These are phyloP conservation scores for Passalora sequoiae DNA, from an alignment of 2,329 filamentous ascomycete genomes.

Conservation along the genomic window DNA sequence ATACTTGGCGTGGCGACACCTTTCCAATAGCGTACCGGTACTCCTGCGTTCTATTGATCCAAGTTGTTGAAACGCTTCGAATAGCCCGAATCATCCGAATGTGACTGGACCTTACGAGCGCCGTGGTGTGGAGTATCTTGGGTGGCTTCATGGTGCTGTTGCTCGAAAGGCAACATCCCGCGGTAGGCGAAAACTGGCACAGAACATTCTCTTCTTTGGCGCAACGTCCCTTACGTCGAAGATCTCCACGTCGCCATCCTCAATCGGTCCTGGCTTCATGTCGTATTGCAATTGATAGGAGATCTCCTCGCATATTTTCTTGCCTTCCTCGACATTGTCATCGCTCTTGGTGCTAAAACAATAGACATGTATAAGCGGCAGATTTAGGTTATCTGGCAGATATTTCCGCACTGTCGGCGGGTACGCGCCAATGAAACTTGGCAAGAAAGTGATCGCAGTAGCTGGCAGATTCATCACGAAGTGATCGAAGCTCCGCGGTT, in stretches of 20 bases:
- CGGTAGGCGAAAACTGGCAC: constrained; percentile 84
- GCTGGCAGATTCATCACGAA: constrained; percentile 98
- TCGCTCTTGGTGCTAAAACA: constrained; percentile 84
- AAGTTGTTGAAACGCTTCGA: too few relatives aligned
- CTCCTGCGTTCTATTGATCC: too few relatives aligned
- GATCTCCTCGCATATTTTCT: constrained; percentile 62
- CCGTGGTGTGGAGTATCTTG: neutral
- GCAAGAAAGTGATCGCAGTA: constrained; percentile 77
- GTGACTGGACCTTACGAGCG: neutral
- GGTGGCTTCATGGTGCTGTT: constrained; percentile 1
- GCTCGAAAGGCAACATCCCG: constrained; percentile 59
- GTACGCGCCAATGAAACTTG: constrained; percentile 74
- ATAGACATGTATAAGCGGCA: constrained; percentile 89
- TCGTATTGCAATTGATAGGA: constrained; percentile 55
- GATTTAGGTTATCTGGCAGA: constrained; percentile 32
- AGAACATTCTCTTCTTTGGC: constrained; percentile 94
- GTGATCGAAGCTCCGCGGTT: constrained; percentile 77
- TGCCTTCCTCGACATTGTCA: constrained; percentile 58
- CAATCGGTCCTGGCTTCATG: constrained; percentile 50
- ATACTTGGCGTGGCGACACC: neutral
- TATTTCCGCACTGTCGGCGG: constrained; percentile 31
- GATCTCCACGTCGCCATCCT: constrained; percentile 53
- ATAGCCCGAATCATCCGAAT: constrained; percentile 1
- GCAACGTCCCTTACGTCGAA: constrained; percentile 77
- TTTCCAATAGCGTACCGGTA: neutral